phyloP scores from a whole-genome alignment of 257 asterid genomes.

The Verbena officinalis region DNA sequence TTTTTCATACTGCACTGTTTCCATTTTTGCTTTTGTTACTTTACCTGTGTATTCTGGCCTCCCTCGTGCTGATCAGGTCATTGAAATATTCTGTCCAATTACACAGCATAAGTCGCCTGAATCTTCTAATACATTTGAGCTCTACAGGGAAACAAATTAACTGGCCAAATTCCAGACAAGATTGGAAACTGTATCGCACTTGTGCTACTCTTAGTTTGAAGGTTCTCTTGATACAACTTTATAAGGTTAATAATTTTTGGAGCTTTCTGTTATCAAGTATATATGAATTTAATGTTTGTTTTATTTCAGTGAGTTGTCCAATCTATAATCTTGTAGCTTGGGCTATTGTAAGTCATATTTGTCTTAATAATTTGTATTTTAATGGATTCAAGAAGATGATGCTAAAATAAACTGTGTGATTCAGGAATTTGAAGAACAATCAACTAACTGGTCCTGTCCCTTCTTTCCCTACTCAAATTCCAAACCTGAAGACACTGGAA shows the following conservation, averaged over 20 bases:
- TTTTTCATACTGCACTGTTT: no score
- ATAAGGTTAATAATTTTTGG: neutral
- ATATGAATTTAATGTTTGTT: no score
- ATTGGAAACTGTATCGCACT: slow-evolving; percentile 78
- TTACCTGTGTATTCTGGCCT: slow-evolving; percentile 78
- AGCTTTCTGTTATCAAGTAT: no score
- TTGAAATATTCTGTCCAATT: no score
- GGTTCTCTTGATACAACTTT: neutral
- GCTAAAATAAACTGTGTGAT: neutral
- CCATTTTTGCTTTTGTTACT: no score
- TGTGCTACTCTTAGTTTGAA: slow-evolving; percentile 50
- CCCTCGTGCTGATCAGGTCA: slow-evolving; percentile 32
- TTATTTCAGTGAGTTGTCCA: no score
- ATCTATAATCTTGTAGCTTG: no score
- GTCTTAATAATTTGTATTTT: neutral
- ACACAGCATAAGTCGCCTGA: no score
- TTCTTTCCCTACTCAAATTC: slow-evolving; percentile 89
- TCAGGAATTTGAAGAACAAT: slow-evolving; percentile 83
- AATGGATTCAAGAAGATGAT: neutral
- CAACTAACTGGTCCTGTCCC: slow-evolving; percentile 94
- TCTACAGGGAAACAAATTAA: slow-evolving; percentile 83
- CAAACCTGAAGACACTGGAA: slow-evolving; percentile 90
- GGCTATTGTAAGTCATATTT: slow-evolving; percentile 63
- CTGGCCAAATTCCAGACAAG: slow-evolving; percentile 95
- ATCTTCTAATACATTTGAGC: no score